Conservation (phyloP, 176 grass and related monocot species). For the Puya raimondii region DNA sequence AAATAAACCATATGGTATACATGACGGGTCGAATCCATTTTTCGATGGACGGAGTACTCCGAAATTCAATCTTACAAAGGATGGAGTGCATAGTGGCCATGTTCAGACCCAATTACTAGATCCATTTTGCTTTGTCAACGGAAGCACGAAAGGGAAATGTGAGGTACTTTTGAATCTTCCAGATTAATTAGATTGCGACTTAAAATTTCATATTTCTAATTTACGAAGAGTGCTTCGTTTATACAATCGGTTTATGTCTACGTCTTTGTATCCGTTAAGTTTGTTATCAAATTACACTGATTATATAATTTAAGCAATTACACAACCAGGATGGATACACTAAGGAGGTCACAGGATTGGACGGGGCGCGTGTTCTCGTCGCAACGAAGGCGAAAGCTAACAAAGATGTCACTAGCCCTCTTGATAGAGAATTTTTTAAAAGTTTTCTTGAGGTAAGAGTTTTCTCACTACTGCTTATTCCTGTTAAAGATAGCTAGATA, state of each 20-base stretch:
- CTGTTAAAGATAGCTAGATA: neutral
- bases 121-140: slow-evolving; percentile 49
- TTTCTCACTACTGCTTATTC: neutral
- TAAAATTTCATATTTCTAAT: neutral
- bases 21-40: slow-evolving; percentile 73
- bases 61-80: slow-evolving; percentile 48
- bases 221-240: neutral
- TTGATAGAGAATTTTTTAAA: slow-evolving; percentile 53
- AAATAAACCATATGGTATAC: slow-evolving; percentile 51
- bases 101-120: slow-evolving; percentile 65
- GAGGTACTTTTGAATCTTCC: slow-evolving; percentile 39
- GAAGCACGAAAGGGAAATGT: slow-evolving; percentile 57
- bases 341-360: slow-evolving; percentile 52
- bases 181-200: slow-evolving; percentile 14
- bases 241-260: neutral
- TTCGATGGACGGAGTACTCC: slow-evolving; percentile 40
- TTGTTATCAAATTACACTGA: neutral
- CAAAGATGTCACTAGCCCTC: slow-evolving; percentile 29
- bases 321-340: slow-evolving; percentile 69
- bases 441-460: slow-evolving; percentile 58
- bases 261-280: neutral
- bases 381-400: slow-evolving; percentile 59
- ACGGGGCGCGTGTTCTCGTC: slow-evolving; percentile 47
- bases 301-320: neutral
- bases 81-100: slow-evolving; percentile 77